Conservation (phyloP, 805 yeast genomes). For the Lachancea sp. region DNA sequence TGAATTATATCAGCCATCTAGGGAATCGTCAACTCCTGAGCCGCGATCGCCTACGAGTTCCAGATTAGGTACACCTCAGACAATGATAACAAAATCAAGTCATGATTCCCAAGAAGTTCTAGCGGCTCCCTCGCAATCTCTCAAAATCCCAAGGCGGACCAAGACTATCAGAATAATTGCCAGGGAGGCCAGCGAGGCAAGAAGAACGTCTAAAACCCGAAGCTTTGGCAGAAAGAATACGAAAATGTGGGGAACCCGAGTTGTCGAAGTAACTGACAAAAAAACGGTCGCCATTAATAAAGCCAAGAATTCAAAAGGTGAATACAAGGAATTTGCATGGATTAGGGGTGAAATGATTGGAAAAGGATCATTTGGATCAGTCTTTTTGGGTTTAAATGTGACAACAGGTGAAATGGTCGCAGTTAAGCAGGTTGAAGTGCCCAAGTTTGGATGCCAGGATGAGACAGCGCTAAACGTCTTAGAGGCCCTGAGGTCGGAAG, state of each 20-base stretch:
- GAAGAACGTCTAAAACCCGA: conserved; percentile 34
- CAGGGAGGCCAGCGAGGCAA: conserved; percentile 71
- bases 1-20: neutral
- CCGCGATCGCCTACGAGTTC: conserved; percentile 21
- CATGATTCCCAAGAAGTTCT: conserved; percentile 11
- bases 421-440: conserved; percentile 84
- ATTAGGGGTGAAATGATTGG: conserved; percentile 96
- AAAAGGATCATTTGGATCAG: conserved; percentile 93
- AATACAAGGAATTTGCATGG: conserved; percentile 89
- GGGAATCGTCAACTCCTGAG: neutral
- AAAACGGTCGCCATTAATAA: conserved; percentile 62
- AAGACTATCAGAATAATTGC: conserved; percentile 93
- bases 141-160: conserved; percentile 50
- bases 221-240: conserved; percentile 70
- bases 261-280: conserved; percentile 79
- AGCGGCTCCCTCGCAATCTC: conserved; percentile 2
- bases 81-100: conserved; percentile 19
- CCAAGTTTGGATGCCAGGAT: conserved; percentile 38
- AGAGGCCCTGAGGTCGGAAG: conserved; percentile 83
- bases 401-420: conserved; percentile 99
- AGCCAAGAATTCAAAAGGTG: conserved; percentile 57
- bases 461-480: conserved; percentile 53
- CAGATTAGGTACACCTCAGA: conserved; percentile 31
- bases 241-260: conserved; percentile 95
- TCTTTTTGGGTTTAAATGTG: conserved; percentile 82